Evolutionary conservation across 768 basidiomycete species (phyloP).

Genomic region (Multifurca ochricompacta): DNA sequence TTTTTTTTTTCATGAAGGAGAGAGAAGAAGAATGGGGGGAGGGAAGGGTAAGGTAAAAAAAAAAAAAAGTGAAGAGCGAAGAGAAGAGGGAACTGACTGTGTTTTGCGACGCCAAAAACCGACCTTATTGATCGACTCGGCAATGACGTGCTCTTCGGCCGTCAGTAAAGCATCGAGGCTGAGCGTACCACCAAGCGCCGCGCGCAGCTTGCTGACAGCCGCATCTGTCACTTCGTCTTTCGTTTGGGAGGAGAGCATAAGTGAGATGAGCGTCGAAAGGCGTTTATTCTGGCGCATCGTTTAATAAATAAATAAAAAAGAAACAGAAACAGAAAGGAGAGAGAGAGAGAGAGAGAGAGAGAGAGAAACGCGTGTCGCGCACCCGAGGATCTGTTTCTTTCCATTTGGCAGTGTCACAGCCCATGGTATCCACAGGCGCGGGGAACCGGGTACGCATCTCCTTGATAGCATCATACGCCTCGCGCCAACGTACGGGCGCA

Average conservation of each 20-base stretch:
- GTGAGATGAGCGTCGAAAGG: constrained; percentile 77
- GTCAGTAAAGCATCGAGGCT: constrained; percentile 61
- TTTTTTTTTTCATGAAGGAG: neutral
- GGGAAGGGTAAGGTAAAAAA: no score
- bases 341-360: neutral
- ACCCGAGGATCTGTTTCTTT: constrained; percentile 64
- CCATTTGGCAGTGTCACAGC: constrained; percentile 64
- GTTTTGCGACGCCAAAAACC: constrained; percentile 92
- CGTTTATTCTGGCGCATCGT: constrained; percentile 57
- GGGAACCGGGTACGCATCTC: constrained; percentile 62
- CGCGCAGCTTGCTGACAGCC: constrained; percentile 67
- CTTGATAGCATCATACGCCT: constrained; percentile 64
- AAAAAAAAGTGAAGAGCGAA: neutral
- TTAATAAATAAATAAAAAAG: no score
- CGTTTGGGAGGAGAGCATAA: constrained; percentile 95
- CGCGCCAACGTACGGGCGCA: constrained; percentile 56
- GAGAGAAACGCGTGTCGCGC: neutral
- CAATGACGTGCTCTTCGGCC: constrained; percentile 55
- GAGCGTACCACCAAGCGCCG: constrained; percentile 69
- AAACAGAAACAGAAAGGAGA: neutral
- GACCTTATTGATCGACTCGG: constrained; percentile 76
- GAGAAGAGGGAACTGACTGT: constrained; percentile 38
- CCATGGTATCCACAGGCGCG: constrained; percentile 93
- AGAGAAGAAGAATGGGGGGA: no score
- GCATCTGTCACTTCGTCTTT: constrained; percentile 85